phyloP scores from a whole-genome alignment of 169 alveolate species.

The Plasmodium vinckei region DNA sequence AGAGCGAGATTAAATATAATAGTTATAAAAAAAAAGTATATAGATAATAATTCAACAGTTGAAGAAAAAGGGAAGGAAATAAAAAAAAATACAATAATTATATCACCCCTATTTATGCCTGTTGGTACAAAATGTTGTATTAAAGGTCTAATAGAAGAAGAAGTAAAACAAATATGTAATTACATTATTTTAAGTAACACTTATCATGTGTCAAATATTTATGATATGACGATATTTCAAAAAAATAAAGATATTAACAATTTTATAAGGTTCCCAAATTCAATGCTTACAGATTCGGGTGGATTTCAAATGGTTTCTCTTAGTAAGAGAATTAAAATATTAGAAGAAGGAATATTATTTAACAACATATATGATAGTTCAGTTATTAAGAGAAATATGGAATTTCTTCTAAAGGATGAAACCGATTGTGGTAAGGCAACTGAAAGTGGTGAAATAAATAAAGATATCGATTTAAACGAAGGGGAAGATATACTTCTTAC shows the following conservation, averaged over 20 bases:
- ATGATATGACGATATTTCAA: conserved; percentile 94
- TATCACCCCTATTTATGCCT: conserved; percentile 99
- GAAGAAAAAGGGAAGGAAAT: conserved; percentile 92
- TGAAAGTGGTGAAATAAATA: not conserved
- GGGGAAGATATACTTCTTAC: conserved; percentile 92
- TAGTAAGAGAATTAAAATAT: conserved; percentile 88
- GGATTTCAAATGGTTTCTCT: conserved; percentile 97
- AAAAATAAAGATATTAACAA: conserved; percentile 94
- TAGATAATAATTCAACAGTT: conserved; percentile 15
- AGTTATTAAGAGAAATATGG: conserved; percentile 15
- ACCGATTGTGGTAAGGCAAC: not conserved
- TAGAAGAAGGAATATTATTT: conserved; percentile 97
- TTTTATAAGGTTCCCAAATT: conserved; percentile 94
- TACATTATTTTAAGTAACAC: conserved; percentile 95
- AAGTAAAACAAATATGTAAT: conserved; percentile 77
- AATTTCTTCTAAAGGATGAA: not conserved
- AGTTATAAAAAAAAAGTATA: conserved; percentile 40
- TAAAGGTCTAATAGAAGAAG: conserved; percentile 80
- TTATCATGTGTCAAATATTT: conserved; percentile 96
- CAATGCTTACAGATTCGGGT: conserved; percentile 98
- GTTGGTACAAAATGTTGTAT: conserved; percentile 98
- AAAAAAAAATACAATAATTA: conserved; percentile 95
- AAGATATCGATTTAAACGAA: conserved; percentile 83
- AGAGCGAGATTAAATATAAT: conserved; percentile 55
- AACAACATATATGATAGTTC: conserved; percentile 87